Evolutionary conservation across 2,329 filamentous ascomycete species (phyloP).

Genomic region (Hymenoscyphus salicellus): DNA sequence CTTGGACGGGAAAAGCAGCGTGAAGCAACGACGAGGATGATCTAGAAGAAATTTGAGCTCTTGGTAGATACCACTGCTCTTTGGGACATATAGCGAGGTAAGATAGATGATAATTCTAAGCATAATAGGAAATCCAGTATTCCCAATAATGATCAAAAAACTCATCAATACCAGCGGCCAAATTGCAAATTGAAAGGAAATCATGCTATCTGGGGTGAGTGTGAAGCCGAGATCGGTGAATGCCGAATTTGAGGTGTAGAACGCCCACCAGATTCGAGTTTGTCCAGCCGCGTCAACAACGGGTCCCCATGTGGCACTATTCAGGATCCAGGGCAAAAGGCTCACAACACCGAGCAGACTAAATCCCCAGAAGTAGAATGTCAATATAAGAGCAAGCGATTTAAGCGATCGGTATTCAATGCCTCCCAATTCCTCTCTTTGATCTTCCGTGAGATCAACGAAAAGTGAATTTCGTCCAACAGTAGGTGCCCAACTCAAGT

Average conservation of each 20-base stretch:
- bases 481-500: constrained; percentile 91
- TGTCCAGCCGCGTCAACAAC: constrained; percentile 62
- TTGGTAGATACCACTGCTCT: constrained; percentile 73
- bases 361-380: constrained; percentile 79
- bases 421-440: constrained; percentile 90
- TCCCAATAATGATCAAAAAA: constrained; percentile 90
- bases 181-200: constrained; percentile 74
- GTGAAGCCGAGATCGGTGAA: constrained; percentile 97
- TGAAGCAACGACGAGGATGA: constrained; percentile 94
- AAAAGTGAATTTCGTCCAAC: constrained; percentile 92
- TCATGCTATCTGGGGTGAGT: constrained; percentile 90
- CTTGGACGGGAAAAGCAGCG: constrained; percentile 81
- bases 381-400: constrained; percentile 74
- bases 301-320: constrained; percentile 58
- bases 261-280: constrained; percentile 80
- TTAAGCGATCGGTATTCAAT: constrained; percentile 95
- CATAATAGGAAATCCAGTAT: constrained; percentile 94
- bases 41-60: constrained; percentile 88
- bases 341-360: constrained; percentile 72
- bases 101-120: constrained; percentile 90
- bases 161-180: constrained; percentile 74
- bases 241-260: constrained; percentile 82
- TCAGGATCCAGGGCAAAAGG: constrained; percentile 76
- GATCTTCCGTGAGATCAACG: constrained; percentile 79
- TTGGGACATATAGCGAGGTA: constrained; percentile 62